Percentiles rank a stretch among this genome's conserved stretches.
Evolutionary conservation across 179 eudicot genomes (phyloP).

Genomic region (Vitellaria paradoxa): DNA sequence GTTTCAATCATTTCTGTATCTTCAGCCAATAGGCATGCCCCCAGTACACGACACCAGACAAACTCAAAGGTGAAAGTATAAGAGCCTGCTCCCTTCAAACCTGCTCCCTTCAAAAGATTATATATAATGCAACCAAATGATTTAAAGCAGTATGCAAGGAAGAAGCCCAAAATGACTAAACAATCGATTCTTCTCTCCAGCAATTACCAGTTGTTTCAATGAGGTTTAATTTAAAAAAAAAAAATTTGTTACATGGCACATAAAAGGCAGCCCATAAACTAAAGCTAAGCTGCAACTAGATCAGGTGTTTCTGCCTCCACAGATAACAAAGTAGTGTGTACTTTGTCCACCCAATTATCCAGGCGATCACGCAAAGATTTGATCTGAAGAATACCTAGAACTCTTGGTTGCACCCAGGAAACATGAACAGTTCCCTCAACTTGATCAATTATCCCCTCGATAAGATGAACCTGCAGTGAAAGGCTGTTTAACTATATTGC

Average conservation of each 20-base stretch:
- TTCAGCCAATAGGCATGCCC: neutral
- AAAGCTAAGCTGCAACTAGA: constrained; percentile 54
- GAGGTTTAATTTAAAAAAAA: neutral
- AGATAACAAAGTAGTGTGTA: constrained; percentile 68
- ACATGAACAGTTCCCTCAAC: constrained; percentile 89
- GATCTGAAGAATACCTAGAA: constrained; percentile 75
- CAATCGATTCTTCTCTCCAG: too few species aligned
- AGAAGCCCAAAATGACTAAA: neutral
- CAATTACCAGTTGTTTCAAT: neutral
- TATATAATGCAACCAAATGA: constrained; percentile 2
- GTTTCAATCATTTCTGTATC: neutral
- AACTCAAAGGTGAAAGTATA: neutral
- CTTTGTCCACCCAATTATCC: constrained; percentile 79
- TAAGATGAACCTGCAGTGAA: constrained; percentile 81
- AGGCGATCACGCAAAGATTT: constrained; percentile 75
- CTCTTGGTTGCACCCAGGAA: constrained; percentile 99
- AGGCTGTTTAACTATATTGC: too few species aligned
- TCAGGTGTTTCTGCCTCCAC: constrained; percentile 95
- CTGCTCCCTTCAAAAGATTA: neutral
- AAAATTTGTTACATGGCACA: constrained; percentile 1
- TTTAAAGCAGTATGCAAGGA: neutral
- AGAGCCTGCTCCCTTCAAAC: neutral
- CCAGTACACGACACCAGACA: neutral
- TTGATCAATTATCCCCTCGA: constrained; percentile 93
- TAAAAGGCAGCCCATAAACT: constrained; percentile 3